Evolutionary conservation across 352 stramenopile genomes (phyloP).

Genomic region (Globisporangium paddicum): DNA sequence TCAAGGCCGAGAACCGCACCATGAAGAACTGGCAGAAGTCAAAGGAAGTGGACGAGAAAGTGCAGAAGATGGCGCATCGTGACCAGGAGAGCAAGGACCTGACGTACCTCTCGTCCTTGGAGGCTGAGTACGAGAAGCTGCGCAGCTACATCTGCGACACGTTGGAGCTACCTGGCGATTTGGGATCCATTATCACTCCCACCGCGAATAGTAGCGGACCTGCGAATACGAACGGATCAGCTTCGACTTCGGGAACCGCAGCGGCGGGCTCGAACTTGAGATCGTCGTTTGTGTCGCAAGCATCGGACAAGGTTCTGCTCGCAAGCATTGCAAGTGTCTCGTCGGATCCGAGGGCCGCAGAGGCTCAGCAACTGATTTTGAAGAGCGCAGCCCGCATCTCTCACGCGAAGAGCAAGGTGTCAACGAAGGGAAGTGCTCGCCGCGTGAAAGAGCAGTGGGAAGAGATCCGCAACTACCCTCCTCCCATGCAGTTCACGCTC

Average conservation of each 20-base stretch:
- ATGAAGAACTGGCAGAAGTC: conserved; percentile 84
- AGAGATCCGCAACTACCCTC: conserved; percentile 82
- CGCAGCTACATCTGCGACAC: conserved; percentile 74
- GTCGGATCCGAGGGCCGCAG: conserved; percentile 45
- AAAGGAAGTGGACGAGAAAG: conserved; percentile 84
- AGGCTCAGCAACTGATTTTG: conserved; percentile 64
- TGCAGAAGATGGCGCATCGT: conserved; percentile 81
- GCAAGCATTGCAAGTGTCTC: conserved; percentile 1
- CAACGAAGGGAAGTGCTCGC: conserved; percentile 68
- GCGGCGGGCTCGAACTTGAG: conserved; percentile 2
- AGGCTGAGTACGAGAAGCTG: conserved; percentile 82
- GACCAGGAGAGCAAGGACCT: conserved; percentile 85
- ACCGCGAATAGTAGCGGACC: conserved; percentile 18
- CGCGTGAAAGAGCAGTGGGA: conserved; percentile 88
- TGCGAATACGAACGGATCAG: background rate
- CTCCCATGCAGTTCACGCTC: conserved; percentile 78
- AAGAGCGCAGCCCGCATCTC: conserved; percentile 64
- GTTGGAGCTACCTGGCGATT: conserved; percentile 69
- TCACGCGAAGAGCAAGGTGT: conserved; percentile 67
- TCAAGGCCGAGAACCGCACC: conserved; percentile 75
- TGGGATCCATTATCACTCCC: conserved; percentile 15
- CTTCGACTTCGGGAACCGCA: background rate
- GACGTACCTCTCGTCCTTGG: conserved; percentile 73
- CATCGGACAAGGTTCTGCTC: conserved; percentile 16
- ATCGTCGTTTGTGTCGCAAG: conserved; percentile 9